Evolutionary conservation across 495 filamentous ascomycete genomes (phyloP).

Genomic region (Rhypophila decipiens): DNA sequence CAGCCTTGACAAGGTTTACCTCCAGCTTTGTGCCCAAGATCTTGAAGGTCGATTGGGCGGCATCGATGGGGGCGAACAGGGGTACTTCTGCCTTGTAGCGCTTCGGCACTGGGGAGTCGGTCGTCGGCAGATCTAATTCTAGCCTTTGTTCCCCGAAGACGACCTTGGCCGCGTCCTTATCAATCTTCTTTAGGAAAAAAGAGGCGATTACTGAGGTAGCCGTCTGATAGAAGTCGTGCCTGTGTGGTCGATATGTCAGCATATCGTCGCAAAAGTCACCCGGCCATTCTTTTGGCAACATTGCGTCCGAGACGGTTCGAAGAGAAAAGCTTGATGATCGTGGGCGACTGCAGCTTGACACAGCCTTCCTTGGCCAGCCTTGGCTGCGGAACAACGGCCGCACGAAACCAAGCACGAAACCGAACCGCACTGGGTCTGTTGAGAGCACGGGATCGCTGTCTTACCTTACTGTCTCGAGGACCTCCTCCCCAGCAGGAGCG

Average conservation of each 20-base stretch:
- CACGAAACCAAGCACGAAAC: conserved; percentile 5
- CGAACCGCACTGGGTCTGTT: too few relatives aligned
- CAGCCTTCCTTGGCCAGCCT: conserved; percentile 26
- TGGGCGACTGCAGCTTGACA: conserved; percentile 17
- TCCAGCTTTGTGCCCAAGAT: conserved; percentile 96
- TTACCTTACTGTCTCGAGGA: conserved; percentile 65
- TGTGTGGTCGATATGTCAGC: conserved; percentile 23
- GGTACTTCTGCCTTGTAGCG: conserved; percentile 67
- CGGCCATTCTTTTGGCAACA: conserved; percentile 4
- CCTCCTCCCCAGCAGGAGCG: conserved; percentile 46
- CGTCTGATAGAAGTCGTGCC: conserved; percentile 95
- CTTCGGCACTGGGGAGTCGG: conserved; percentile 62
- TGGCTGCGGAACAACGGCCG: conserved; percentile 16
- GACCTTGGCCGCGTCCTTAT: conserved; percentile 68
- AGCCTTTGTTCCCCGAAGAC: conserved; percentile 55
- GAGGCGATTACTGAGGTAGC: conserved; percentile 76
- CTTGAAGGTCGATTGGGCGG: conserved; percentile 67
- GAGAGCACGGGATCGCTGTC: conserved; percentile 9
- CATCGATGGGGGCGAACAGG: conserved; percentile 70
- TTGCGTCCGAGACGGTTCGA: conserved; percentile 1
- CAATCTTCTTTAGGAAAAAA: conserved; percentile 94
- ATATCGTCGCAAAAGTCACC: too few relatives aligned
- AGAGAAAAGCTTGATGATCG: neutral
- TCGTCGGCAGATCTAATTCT: conserved; percentile 73
- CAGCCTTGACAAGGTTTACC: conserved; percentile 72